phyloP scores from a whole-genome alignment of 805 yeast genomes.

The Torulaspora maleeae region DNA sequence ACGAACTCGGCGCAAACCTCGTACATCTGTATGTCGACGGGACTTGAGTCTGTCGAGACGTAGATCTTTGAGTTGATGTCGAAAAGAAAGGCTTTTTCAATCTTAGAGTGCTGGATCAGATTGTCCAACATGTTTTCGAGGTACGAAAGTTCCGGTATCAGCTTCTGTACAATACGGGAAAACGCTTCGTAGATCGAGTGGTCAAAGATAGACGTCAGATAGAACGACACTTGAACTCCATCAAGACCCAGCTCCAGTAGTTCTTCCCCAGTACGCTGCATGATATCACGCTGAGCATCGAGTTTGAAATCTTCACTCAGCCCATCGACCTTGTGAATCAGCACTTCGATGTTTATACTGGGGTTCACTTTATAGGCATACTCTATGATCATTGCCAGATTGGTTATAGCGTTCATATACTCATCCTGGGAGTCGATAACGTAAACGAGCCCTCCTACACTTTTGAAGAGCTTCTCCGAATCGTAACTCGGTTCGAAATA shows the following conservation, averaged over 20 bases:
- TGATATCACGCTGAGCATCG: constrained; percentile 93
- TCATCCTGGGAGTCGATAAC: constrained; percentile 96
- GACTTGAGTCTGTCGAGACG: constrained; percentile 92
- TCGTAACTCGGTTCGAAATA: constrained; percentile 83
- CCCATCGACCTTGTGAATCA: constrained; percentile 95
- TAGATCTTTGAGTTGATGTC: constrained; percentile 91
- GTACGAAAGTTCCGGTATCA: constrained; percentile 82
- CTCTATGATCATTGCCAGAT: constrained; percentile 80
- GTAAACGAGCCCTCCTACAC: constrained; percentile 86
- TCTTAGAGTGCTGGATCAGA: constrained; percentile 79
- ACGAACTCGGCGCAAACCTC: constrained; percentile 97
- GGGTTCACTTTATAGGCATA: constrained; percentile 84
- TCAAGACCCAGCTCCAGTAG: constrained; percentile 82
- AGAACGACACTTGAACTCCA: constrained; percentile 86
- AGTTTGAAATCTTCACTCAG: constrained; percentile 86
- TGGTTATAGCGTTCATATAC: constrained; percentile 84
- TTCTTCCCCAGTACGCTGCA: constrained; percentile 94
- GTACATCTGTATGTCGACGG: constrained; percentile 91
- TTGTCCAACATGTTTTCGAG: constrained; percentile 86
- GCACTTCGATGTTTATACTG: constrained; percentile 78
- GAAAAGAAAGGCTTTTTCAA: constrained; percentile 89
- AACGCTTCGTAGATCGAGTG: constrained; percentile 95
- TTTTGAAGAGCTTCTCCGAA: constrained; percentile 66
- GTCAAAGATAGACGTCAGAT: constrained; percentile 89
- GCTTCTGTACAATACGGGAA: constrained; percentile 84